Base-by-base conservation (phyloP, 164 flowering plant genomes). In the Magnolia changhungtana region DNA sequence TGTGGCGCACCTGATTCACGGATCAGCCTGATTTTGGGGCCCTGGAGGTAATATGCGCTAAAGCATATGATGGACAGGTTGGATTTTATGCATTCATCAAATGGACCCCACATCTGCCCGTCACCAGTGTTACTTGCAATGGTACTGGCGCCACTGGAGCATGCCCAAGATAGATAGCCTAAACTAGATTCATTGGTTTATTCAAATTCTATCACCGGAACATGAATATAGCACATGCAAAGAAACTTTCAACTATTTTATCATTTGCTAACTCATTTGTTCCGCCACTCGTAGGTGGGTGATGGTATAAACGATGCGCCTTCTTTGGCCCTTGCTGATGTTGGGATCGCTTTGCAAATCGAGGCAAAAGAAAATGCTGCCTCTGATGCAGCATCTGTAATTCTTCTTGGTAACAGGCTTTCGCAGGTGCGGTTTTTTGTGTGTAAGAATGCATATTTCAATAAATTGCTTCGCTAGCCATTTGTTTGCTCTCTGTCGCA, bases 241-340 rank as follows among this genome's bases (percentile, higher is more conserved):
- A 55, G 13, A 55, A 55, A 55, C 61, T 16, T 3, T 55, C 18
- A 7, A 3, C 67, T 64, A 64, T 64, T 64, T 64, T 8, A n/a
- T 64, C 21, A 64, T 64, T 21, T 2, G 23, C 20, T 52, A n/a
- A 63, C 55, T 14, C 29, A 29, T 76, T 20, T 45, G 19, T 9
- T 70, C 13, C 11, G 71, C 16, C 7, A 27, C 49, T 63, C 78
- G 76, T 78, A 95, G 98, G 95, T 95, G 52, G 98, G 98, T 76
- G 98, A 95, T 86, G 98, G 98, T 64, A 95, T 95, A 84, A 93
- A 93, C 79, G 98, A 95, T 86, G 98, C 98, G 51, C 98, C 98
- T n/a, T 93, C 97, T 82, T 82, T 95, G 86, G 98, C 98, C 55
- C 89, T 87, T 78, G 96, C 98, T 55, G 92, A 92, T 83, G 98